Base-by-base conservation (phyloP, 163 green algal genomes). In the Chlorella variabilis region DNA sequence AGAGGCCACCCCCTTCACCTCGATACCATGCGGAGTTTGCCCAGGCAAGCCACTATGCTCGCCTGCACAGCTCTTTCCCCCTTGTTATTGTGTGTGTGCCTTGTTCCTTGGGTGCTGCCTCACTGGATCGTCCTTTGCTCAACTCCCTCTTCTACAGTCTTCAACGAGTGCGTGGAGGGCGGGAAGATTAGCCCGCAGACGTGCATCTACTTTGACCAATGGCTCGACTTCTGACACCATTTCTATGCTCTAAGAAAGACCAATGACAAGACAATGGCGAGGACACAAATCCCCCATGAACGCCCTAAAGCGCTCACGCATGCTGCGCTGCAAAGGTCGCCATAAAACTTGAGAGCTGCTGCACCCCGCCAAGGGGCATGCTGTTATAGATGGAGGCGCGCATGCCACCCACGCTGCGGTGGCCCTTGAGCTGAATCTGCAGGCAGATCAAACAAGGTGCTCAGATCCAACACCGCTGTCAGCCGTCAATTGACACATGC, bases 301-400 rank as follows among this genome's bases (percentile, higher is more conserved):
- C n/a, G n/a, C n/a, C n/a, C n/a, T n/a, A n/a, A n/a, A n/a, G n/a
- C n/a, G n/a, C 15, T 87, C 58, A 87, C 6, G 85, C 86, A 80
- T 94, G 87, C 61, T 85, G 82, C 13, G 70, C 82, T 25, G 93
- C 87, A 90, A 97, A 97, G 18, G 94, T 88, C 81, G 93, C 91
- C 97, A 99, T 99, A 87, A 98, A 98, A 9, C 80, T 77, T 0
- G 90, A 95, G 54, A 99, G 91, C 51, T 83, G 73, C 84, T 98
- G 59, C 17, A 98, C 93, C 39, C 95, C 97, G 80, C 96, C 95
- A 18, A 93, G 25, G 1, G 97, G 97, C 97, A 99, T 99, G 49
- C 95, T 95, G 85, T 99, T 99, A 91, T 99, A 99, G 83, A 99
- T 98, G 71, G 93, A 98, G 7, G 97, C 97, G 36, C 97, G 92